Evolutionary conservation across 2,329 filamentous ascomycete genomes (phyloP), one percentile per base, ranked within the genome.

Genomic region (Trichoderma breve): DNA sequence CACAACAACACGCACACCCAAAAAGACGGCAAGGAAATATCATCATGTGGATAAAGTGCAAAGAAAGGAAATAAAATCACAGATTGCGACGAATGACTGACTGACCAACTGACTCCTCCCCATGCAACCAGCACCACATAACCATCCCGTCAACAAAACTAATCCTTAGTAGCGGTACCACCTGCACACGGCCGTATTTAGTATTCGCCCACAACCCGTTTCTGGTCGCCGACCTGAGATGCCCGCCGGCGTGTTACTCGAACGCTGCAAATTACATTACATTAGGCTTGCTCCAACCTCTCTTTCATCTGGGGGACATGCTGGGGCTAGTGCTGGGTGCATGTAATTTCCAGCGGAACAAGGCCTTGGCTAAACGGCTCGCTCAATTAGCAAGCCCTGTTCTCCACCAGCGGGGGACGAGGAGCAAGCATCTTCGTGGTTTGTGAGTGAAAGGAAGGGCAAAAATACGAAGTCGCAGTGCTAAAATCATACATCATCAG

Each of bases 381-480:
- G 34, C 57, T 39, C 57, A 69, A 61, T 61, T 69, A 61, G 66
- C 66, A 47, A 28, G 15, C 39, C 34, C 21, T 36, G 14, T 57
- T 61, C 43, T 47, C 66, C 66, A 69, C 66, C 9, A n/a, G 39
- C 39, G 39, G 39, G 39, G 18, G 58, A 43, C 34, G 34, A 28
- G 18, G 18, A 32, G 55, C 66, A 69, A 60, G 66, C 66, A 69
- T 60, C 24, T 21, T 53, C 34, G 36, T 26, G 6, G 43, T 43
- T 68, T 14, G 21, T 15, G 14, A 15, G 34, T 36, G 34, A 26
- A 24, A 24, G 9, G 30, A 15, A 30, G 47, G 43, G 3, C 36
- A 51, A 34, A 55, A 68, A 68, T 67, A 67, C 64, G 51, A 67
- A 67, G 64, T 67, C 30, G 64, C 64, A 67, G 47, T 57, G 32